Base-by-base conservation (phyloP, 2,329 filamentous ascomycete genomes). In the Trichoderma sp. region DNA sequence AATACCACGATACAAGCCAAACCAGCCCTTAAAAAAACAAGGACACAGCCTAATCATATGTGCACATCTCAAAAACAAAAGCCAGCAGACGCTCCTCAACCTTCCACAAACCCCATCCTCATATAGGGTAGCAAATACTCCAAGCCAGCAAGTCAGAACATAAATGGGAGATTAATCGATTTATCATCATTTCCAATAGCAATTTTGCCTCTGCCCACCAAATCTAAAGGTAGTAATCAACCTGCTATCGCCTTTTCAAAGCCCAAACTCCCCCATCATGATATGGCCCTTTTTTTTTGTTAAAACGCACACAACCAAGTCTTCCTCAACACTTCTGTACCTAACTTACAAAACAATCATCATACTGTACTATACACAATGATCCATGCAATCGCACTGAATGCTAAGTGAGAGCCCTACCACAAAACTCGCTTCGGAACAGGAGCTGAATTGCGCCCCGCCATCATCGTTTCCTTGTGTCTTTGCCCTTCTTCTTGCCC, bases 401-500 rank as follows among this genome's bases (percentile, higher is more conserved):
- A 39, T 57, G 27, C 25, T 37, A 48, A 29, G 25, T 42, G 52
- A 34, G 22, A 34, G 22, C 19, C 35, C 17, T 12, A 27, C 37
- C 27, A 15, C 32, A 25, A 50, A 4, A 50, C 22, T 52, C 42
- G 42, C 27, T 52, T 19, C n/a, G 17, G 12, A 35, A 39, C 17
- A 25, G 7, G 25, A 52, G 35, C 61, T 25, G 32, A 32, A 48
- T 52, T 37, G 45, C 68, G 32, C 42, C 15, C 17, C 17, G 19
- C 29, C 32, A 19, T 77, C 70, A 81, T 70, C 79, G 73, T 74
- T 87, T 87, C 69, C 86, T 79, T 48, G 80, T 86, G 69, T 88
- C 86, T 71, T 85, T 87, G 61, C 86, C 86, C 76, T 83, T 84
- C 70, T 82, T 87, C 77, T 86, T 89, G 39, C 83, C 82, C 77